Evolutionary conservation across 2,329 filamentous ascomycete species (phyloP), one percentile per base, ranked within the genome.

Genomic region (Graphilbum fragrans): DNA sequence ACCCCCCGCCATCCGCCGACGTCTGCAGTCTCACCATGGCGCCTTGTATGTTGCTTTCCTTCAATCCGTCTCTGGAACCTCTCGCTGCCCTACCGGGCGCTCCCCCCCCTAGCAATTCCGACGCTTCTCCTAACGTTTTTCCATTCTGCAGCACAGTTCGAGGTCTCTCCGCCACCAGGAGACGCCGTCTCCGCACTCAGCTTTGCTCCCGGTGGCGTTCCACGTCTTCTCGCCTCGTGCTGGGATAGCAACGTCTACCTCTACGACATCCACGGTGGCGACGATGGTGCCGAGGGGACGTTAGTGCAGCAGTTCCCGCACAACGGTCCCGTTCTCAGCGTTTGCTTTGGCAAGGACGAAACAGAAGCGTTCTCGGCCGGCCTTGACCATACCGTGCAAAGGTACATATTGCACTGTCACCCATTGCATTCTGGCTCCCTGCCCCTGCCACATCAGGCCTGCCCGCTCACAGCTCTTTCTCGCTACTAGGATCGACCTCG

Each of bases 221-320:
- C 71, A 41, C 82, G 80, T 52, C 72, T 98, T 31, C 75, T 93
- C n/a, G 88, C 90, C 52, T 82, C 88, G 11, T 94, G 87, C 42
- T 98, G 92, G 92, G 90, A 96, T 63, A 86, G 80, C 61, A 77
- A 86, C 58, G 77, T 94, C 42, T 94, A 95, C 62, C 70, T 90
- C 40, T 96, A 96, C 69, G 85, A 94, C 56, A 73, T 82, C 45
- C 64, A 67, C 17, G 62, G 62, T 36, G 65, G 66, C 47, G 72
- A 71, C 43, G 71, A 74, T 19, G 69, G 72, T 48, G 68, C 73
- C 36, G 58, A 61, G 18, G 80, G 77, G 7, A 74, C 72, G 41
- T 68, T 93, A 23, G 55, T 88, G 25, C 73, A 76, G 49, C 85
- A 80, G 49, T 86, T 82, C 54, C 80, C 87, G 58, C 82, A 92